Percentiles rank a stretch among this genome's conserved stretches.
phyloP scores from a whole-genome alignment of 306 rosid genomes.

The Hippophae rhamnoides region DNA sequence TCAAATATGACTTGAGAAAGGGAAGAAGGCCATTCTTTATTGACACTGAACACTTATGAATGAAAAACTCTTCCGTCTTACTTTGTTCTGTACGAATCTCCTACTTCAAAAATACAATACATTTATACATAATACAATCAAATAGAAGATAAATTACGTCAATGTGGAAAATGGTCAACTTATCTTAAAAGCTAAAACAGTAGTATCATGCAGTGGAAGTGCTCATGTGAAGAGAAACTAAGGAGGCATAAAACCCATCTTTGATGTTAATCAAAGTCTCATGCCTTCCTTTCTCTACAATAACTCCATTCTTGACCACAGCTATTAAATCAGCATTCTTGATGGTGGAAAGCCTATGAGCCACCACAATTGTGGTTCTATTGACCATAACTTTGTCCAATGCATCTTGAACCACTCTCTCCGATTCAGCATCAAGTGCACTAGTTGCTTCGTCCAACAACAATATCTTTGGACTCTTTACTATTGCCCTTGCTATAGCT shows the following conservation, averaged over 20 bases:
- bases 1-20: no score
- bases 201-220: slow-evolving; percentile 27
- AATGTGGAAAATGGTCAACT: no score
- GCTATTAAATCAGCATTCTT: slow-evolving; percentile 79
- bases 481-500: slow-evolving; percentile 78
- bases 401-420: slow-evolving; percentile 86
- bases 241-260: slow-evolving; percentile 75
- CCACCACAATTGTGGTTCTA: slow-evolving; percentile 73
- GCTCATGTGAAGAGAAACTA: slow-evolving; percentile 56
- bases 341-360: slow-evolving; percentile 74
- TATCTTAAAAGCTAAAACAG: no score
- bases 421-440: slow-evolving; percentile 80
- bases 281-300: slow-evolving; percentile 76
- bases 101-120: no score
- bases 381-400: slow-evolving; percentile 66
- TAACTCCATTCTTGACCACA: slow-evolving; percentile 75
- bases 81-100: no score
- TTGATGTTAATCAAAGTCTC: slow-evolving; percentile 46
- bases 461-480: slow-evolving; percentile 68
- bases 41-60: no score
- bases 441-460: slow-evolving; percentile 82
- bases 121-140: no score
- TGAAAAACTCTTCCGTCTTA: no score
- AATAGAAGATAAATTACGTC: no score
- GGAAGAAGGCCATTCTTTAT: no score